Base-by-base conservation (phyloP, 228 moss, liverwort and hornwort genomes). In the Sphagnum fallax region DNA sequence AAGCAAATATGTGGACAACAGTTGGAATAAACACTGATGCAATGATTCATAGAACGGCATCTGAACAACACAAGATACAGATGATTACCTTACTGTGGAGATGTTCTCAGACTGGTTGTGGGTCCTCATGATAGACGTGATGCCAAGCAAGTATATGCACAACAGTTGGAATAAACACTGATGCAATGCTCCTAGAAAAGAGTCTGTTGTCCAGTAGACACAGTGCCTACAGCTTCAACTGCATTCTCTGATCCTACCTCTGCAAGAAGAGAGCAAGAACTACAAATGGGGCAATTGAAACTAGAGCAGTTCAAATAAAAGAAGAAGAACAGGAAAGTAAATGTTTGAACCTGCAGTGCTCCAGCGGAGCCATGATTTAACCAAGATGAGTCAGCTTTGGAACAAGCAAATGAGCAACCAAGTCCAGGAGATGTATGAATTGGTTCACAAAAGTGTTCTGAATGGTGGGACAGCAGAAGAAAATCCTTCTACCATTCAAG, bases 301-400 rank as follows among this genome's bases (percentile, higher is more conserved):
- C 67, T 53, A 6, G 67, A 52, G 53, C 12, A 67, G 51, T 53
- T 67, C 10, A 51, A 53, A 13, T 10, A 53, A 52, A 67, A 52
- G 67, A 67, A 67, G 13, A 53, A 67, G 67, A 14, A 9, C 9
- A 52, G 52, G 52, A 67, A 67, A 53, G 53, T 10, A 52, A 18
- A 5, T 52, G 10, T 52, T 16, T 4, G 32, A 10, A 52, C 2
- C 32, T 32, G 16, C 5, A 65, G 13, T 55, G 12, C 55, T 55
- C 9, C 55, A 8, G 55, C 55, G 1, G 55, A 8, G 1, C 12
- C 8, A 55, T 1, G 55, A 8, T 12, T 8, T 55, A 8, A 12
- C 55, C 32, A 32, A 12, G 55, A 55, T 12, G 55, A 12, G 55
- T 12, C 9, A 3, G 8, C 55, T 12, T 8, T 55, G 55, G 55